phyloP scores from a whole-genome alignment of 306 rosid genomes.

The Vigna mungo region DNA sequence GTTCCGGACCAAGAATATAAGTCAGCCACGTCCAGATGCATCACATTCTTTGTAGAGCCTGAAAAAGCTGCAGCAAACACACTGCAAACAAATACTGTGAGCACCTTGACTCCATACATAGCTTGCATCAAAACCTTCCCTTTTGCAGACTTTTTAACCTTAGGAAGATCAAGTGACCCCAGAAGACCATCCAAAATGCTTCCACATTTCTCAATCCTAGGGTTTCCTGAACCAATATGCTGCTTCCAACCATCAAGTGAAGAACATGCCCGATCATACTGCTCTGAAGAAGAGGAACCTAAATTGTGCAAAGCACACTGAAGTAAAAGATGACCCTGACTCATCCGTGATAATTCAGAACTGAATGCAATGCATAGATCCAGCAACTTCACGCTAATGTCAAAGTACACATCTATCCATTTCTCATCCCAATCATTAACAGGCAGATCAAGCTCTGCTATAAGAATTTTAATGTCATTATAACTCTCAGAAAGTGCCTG shows the following conservation, averaged over 20 bases:
- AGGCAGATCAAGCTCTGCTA: constrained; percentile 74
- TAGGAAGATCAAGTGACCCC: constrained; percentile 74
- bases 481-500: constrained; percentile 71
- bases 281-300: constrained; percentile 61
- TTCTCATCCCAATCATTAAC: constrained; percentile 85
- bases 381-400: constrained; percentile 84
- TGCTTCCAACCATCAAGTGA: constrained; percentile 82
- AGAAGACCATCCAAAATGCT: constrained; percentile 67
- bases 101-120: constrained; percentile 83
- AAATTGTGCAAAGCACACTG: constrained; percentile 76
- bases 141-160: constrained; percentile 82
- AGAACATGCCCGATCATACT: constrained; percentile 60
- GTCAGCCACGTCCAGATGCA: constrained; percentile 57
- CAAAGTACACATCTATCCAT: constrained; percentile 93
- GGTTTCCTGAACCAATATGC: constrained; percentile 62
- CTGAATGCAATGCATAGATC: constrained; percentile 84
- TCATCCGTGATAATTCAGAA: constrained; percentile 89
- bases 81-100: constrained; percentile 74
- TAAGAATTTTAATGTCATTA: constrained; percentile 66
- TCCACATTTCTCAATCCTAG: constrained; percentile 69
- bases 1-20: constrained; percentile 74
- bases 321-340: constrained; percentile 79
- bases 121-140: constrained; percentile 91
- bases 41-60: constrained; percentile 64
- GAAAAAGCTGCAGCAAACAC: constrained; percentile 72